phyloP scores from a whole-genome alignment of 139 green algal species.

The Volvox reticuliferus region DNA sequence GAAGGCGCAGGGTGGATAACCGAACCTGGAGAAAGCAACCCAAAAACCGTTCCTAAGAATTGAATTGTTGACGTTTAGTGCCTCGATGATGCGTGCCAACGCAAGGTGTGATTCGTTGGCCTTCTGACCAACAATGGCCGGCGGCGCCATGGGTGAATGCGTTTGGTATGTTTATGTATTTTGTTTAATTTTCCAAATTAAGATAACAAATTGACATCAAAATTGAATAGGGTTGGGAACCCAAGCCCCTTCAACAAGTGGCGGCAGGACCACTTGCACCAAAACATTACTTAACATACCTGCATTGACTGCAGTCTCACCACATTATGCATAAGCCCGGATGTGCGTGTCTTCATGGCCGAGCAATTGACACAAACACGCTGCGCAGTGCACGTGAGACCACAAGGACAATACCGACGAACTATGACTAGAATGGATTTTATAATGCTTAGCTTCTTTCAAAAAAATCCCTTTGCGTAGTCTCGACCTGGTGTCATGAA shows the following conservation, averaged over 20 bases:
- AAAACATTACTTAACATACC: background rate
- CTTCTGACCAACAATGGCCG: constrained; percentile 3
- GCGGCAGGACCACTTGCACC: constrained; percentile 1
- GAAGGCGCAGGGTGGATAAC: background rate
- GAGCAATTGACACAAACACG: background rate
- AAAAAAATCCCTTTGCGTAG: too few species aligned
- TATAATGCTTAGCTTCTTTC: too few species aligned
- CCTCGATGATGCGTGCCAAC: background rate
- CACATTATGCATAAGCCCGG: background rate
- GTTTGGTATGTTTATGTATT: background rate
- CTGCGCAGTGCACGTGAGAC: background rate
- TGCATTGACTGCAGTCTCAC: background rate
- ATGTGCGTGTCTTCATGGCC: constrained; percentile 1
- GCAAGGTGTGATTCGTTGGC: too few species aligned
- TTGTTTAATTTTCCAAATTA: background rate
- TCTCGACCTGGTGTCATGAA: too few species aligned
- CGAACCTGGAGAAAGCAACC: background rate
- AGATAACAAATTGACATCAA: background rate
- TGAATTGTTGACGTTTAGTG: background rate
- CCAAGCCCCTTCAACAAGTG: background rate
- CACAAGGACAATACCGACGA: background rate
- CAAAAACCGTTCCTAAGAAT: background rate
- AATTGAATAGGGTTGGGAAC: too few species aligned
- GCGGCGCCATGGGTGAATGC: background rate
- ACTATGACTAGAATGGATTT: too few species aligned